Evolutionary conservation across 163 green algal species (phyloP), one percentile per base, ranked within the genome.

Genomic region (Chlorella variabilis): DNA sequence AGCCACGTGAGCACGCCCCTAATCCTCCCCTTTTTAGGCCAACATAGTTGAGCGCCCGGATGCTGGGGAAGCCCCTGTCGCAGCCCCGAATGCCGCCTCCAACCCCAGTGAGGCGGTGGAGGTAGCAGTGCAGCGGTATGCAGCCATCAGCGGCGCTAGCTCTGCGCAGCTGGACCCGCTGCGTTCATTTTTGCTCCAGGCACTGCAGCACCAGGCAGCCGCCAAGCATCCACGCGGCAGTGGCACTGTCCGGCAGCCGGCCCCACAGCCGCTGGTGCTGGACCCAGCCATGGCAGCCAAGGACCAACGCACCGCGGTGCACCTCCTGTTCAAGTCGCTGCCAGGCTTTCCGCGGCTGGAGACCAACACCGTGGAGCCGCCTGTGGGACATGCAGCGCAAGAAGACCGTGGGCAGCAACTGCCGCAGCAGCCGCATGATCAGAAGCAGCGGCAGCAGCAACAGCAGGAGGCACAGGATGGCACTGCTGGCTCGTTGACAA

Each of bases 291-390:
- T 91, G 8, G 48, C 61, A 0, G 77, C 78, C 73, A 93, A 92
- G 68, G 82, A 87, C 4, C 31, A 68, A 21, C 83, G 92, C 59
- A 71, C 85, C 78, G 86, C 87, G 0, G 83, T 97, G 23, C 93
- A 97, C 71, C 67, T 89, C 11, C 92, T 97, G 69, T 91, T 96
- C 77, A 90, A 90, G 69, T 56, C 74, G 1, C 85, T 91, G 34
- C 38, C 82, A 8, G 82, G 83, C 38, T 84, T 95, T 41, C 90
- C 90, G 6, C 61, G 76, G 11, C 31, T 96, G 34, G 48, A 56
- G 3, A 94, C 90, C 3, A 83, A 89, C 34, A 89, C 90, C 1
- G 76, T 91, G 20, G 45, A 74, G 33, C 25, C 48, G 62, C 1
- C 73, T 41, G 25, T 56, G 38, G 34, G 45, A 6, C 20, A 83